These are phyloP conservation scores for Castanospermum australe DNA, from an alignment of 306 rosid species.

Conservation along the genomic window DNA sequence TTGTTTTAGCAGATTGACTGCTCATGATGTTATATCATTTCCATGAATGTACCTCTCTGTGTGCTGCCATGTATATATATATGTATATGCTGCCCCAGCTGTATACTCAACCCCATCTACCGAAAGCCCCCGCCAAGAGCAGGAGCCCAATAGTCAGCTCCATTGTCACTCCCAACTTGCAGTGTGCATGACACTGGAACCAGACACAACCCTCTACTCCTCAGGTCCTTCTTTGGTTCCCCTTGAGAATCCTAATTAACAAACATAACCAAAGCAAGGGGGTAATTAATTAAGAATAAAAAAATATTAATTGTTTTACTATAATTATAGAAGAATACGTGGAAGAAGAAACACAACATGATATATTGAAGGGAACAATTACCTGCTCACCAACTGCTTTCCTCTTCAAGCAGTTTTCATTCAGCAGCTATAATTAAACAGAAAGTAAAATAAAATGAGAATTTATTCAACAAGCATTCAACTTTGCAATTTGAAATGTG, in stretches of 20 bases:
- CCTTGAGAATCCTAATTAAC: slow-evolving; percentile 51
- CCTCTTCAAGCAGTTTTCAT: slow-evolving; percentile 81
- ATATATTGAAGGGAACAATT: neutral
- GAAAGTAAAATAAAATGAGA: slow-evolving; percentile 20
- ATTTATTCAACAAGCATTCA: slow-evolving; percentile 1
- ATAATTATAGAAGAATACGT: neutral
- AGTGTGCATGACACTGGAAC: slow-evolving; percentile 95
- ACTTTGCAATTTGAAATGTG: neutral
- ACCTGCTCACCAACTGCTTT: slow-evolving; percentile 61
- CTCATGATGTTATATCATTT: slow-evolving; percentile 96
- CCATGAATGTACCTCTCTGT: slow-evolving; percentile 34
- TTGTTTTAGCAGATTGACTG: slow-evolving; percentile 87
- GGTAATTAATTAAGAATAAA: neutral
- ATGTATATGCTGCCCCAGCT: slow-evolving; percentile 25
- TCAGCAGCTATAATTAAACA: slow-evolving; percentile 56
- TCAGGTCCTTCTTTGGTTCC: slow-evolving; percentile 75
- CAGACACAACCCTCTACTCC: slow-evolving; percentile 94
- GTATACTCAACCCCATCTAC: slow-evolving; percentile 35
- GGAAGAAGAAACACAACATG: neutral
- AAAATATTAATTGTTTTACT: neutral
- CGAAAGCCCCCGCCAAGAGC: slow-evolving; percentile 76
- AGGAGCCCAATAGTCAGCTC: slow-evolving; percentile 99
- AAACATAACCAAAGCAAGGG: neutral
- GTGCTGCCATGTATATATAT: slow-evolving; percentile 25
- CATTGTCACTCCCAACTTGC: slow-evolving; percentile 95